These are phyloP conservation scores for Hamamelis virginiana DNA, from an alignment of 164 flowering plant species.

Conservation along the genomic window DNA sequence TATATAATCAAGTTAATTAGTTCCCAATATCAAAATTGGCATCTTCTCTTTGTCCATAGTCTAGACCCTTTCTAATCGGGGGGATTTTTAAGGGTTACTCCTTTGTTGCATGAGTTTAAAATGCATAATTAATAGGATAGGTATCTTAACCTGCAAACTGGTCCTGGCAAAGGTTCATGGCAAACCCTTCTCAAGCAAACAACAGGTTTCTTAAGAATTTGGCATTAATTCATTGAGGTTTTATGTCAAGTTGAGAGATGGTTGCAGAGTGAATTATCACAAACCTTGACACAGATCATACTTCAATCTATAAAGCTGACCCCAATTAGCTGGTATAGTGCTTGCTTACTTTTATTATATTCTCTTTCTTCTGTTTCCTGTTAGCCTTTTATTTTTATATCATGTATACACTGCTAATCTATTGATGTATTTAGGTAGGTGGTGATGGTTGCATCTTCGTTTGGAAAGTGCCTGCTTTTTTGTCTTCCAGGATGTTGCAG, in stretches of 20 bases:
- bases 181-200: not conserved
- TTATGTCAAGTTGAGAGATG: not conserved
- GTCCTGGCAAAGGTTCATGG: no score
- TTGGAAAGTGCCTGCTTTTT: conserved; percentile 56
- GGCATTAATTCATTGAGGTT: not conserved
- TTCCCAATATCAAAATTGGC: no score
- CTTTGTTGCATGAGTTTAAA: no score
- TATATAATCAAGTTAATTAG: no score
- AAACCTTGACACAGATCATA: not conserved
- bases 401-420: not conserved
- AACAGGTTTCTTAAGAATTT: not conserved
- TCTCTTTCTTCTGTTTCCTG: not conserved
- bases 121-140: no score
- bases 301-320: not conserved
- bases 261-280: conserved; percentile 2
- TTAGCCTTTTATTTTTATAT: not conserved
- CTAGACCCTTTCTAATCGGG: no score
- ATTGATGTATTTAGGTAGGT: conserved; percentile 45
- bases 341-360: not conserved
- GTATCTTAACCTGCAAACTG: no score
- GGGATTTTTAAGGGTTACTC: no score
- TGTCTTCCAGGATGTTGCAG: conserved; percentile 53
- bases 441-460: conserved; percentile 79
- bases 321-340: no score
- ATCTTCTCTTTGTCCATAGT: no score